Evolutionary conservation across 139 green algal species (phyloP).

Genomic region (Micractinium sp.): DNA sequence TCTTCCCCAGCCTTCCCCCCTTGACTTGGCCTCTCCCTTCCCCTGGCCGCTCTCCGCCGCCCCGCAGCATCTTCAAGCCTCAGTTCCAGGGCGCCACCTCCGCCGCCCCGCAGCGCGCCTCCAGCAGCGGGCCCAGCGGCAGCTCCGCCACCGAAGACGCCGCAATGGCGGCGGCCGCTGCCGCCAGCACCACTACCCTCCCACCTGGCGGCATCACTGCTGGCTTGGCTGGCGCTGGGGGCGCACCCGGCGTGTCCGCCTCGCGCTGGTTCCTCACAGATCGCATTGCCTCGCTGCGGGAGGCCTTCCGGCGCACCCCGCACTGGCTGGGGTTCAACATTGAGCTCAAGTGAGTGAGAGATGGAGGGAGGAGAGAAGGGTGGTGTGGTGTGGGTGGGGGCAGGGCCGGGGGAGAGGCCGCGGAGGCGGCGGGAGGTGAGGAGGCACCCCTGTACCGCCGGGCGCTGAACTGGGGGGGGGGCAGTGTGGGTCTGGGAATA

Average conservation of each 20-base stretch:
- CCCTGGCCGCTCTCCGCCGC: background rate
- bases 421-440: too few relatives aligned
- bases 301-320: constrained; percentile 52
- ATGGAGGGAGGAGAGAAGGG: background rate
- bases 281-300: constrained; percentile 47
- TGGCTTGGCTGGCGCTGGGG: background rate
- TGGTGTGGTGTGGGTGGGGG: too few relatives aligned
- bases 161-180: background rate
- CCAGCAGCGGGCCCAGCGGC: background rate
- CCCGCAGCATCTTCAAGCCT: constrained; percentile 37
- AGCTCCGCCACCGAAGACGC: background rate
- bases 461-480: too few relatives aligned
- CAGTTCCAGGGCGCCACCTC: constrained; percentile 16
- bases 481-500: too few relatives aligned
- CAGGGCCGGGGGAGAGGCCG: too few relatives aligned
- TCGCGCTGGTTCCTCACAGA: constrained; percentile 37
- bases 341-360: constrained; percentile 47
- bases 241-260: background rate
- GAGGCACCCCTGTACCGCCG: too few relatives aligned
- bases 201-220: background rate
- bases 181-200: background rate
- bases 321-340: constrained; percentile 63
- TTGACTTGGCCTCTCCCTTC: background rate
- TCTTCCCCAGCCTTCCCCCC: background rate
- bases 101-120: background rate